Base-by-base conservation (phyloP, 2,329 filamentous ascomycete genomes). In the Ascocoryne sarcoides region DNA sequence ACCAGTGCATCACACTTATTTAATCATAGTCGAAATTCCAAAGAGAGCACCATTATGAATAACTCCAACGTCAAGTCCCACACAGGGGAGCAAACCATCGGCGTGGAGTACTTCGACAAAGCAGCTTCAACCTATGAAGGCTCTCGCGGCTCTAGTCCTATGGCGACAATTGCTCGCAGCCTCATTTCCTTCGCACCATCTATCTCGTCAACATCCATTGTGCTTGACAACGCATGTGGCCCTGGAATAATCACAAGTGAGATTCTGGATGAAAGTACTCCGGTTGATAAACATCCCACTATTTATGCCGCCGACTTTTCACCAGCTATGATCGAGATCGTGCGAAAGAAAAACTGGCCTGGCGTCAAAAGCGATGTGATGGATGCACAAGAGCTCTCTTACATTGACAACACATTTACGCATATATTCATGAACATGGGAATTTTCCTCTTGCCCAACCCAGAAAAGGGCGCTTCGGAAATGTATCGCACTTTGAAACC, bases 401-500 rank as follows among this genome's bases (percentile, higher is more conserved):
- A 15, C 31, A 14, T 10, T 4, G 31, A 14, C 10, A 16, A 33
- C 16, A 33, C 31, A 3, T 33, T 33, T 10, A 33, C 31, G 10
- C 31, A 33, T 17, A 15, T 16, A 10, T 15, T 16, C 14, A 33
- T 16, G 4, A 33, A 33, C 28, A 14, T 39, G 12, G 37, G 26
- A 2, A 40, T 40, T 5, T 36, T 43, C n/a, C 28, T 40, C 7
- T 18, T 36, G n/a, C 16, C n/a, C 2, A 26, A 40, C 28, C 20
- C 43, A 2, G 80, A 84, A 36, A 74, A 75, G 1, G 90, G 88
- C 0, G 67, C 95, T 39, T 66, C 70, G 26, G 88, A 95, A 59
- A 89, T 90, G 0, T 78, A 79, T 64, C 79, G 90, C 9, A 85
- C 95, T 3, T 71, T 95, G 17, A 89, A 88, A 63, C 89, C 89